phyloP scores from a whole-genome alignment of 768 basidiomycete species.

The Podaxis mareebaensis region DNA sequence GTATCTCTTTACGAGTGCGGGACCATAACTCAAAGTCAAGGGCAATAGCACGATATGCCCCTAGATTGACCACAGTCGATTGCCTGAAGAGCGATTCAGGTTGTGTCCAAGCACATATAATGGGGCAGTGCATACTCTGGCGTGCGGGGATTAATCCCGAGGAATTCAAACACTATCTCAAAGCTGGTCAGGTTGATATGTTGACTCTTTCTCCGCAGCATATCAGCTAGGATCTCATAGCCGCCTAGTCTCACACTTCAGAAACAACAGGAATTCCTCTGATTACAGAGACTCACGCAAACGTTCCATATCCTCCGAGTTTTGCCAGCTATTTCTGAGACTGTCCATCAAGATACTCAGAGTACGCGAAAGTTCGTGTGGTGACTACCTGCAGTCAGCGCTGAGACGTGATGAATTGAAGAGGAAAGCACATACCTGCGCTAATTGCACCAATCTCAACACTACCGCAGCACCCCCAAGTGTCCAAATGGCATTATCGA shows the following conservation, averaged over 20 bases:
- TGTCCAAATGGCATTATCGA: constrained; percentile 79
- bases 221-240: constrained; percentile 81
- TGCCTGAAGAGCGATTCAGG: constrained; percentile 41
- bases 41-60: constrained; percentile 81
- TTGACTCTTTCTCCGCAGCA: constrained; percentile 68
- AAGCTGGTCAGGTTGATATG: constrained; percentile 80
- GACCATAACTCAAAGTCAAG: constrained; percentile 94
- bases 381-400: constrained; percentile 43
- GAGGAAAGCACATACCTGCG: constrained; percentile 48
- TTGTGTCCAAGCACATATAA: not conserved
- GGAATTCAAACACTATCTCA: constrained; percentile 81
- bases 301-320: constrained; percentile 93
- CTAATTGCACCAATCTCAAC: constrained; percentile 73
- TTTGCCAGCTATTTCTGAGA: constrained; percentile 84
- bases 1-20: constrained; percentile 67
- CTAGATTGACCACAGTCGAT: constrained; percentile 80
- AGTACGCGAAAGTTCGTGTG: constrained; percentile 75
- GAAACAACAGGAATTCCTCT: not conserved
- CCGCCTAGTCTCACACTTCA: constrained; percentile 55
- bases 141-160: constrained; percentile 80
- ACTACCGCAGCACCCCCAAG: constrained; percentile 80
- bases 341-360: constrained; percentile 75
- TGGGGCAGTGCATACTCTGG: constrained; percentile 61
- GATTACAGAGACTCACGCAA: constrained; percentile 53
- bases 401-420: not conserved